These are phyloP conservation scores for Rhodotorula graminis DNA, from an alignment of 768 basidiomycete species.

Conservation along the genomic window DNA sequence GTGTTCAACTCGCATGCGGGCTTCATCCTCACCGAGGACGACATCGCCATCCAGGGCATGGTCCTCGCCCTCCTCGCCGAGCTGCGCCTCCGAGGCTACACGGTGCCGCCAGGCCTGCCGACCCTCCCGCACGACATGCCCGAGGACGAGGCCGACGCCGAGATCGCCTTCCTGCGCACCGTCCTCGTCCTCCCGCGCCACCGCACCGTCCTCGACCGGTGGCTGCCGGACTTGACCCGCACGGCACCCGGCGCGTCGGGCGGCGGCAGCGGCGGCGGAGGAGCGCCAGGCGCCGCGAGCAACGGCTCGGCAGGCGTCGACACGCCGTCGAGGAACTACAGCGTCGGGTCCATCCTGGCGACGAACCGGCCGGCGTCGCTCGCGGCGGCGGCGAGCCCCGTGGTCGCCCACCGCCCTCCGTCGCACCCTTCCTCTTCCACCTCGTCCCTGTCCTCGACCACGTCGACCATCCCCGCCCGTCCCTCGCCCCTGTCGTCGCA, in stretches of 20 bases:
- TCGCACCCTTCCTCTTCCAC: neutral
- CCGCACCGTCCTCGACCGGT: slow-evolving; percentile 18
- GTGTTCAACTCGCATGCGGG: slow-evolving; percentile 13
- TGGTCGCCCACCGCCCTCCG: neutral
- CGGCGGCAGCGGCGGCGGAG: neutral
- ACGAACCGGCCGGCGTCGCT: neutral
- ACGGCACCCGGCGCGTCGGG: too few species aligned
- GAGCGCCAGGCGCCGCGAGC: neutral
- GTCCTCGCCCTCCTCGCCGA: slow-evolving; percentile 35
- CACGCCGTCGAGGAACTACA: neutral
- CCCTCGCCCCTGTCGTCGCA: slow-evolving; percentile 27
- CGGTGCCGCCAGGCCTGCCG: slow-evolving; percentile 24
- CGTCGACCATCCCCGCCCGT: neutral
- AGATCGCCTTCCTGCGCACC: slow-evolving; percentile 16
- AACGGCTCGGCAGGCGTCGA: neutral
- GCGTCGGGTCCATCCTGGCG: slow-evolving; percentile 1
- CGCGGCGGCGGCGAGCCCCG: neutral
- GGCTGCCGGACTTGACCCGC: slow-evolving; percentile 18
- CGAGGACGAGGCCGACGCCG: slow-evolving; percentile 33
- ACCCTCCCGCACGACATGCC: slow-evolving; percentile 34
- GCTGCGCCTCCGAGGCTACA: slow-evolving; percentile 26
- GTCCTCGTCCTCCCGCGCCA: slow-evolving; percentile 34
- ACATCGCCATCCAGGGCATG: slow-evolving; percentile 38
- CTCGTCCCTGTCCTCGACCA: neutral
- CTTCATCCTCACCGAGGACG: slow-evolving; percentile 34